Conservation (phyloP, 306 rosid genomes). For the Gleditsia sinensis region DNA sequence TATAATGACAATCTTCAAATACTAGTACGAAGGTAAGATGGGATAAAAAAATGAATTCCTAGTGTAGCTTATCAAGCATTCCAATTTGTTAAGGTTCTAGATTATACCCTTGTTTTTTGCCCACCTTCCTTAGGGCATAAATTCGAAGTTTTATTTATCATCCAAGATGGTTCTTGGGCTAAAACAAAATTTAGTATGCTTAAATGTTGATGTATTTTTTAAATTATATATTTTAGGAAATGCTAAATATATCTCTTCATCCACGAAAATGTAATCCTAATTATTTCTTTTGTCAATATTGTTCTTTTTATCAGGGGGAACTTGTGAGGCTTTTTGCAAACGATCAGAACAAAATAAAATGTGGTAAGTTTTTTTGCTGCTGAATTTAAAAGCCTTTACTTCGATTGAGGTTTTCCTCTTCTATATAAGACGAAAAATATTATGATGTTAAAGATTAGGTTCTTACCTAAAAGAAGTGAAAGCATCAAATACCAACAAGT, state of each 20-base stretch:
- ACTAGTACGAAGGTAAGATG: neutral
- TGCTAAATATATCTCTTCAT: neutral
- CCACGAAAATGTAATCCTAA: constrained; percentile 2
- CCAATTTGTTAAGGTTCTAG: neutral
- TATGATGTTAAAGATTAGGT: constrained; percentile 3
- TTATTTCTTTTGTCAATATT: constrained; percentile 16
- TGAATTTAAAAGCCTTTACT: constrained; percentile 11
- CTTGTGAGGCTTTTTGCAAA: constrained; percentile 87
- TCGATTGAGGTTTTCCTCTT: neutral
- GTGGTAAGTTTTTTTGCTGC: constrained; percentile 63
- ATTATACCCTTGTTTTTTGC: neutral
- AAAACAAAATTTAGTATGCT: neutral
- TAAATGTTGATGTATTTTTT: neutral
- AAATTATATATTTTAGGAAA: neutral
- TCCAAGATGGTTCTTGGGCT: neutral
- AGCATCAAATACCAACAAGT: neutral
- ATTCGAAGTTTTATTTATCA: neutral
- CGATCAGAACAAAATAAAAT: constrained; percentile 87
- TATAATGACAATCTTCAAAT: neutral
- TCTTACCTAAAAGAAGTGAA: neutral
- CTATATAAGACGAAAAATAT: neutral
- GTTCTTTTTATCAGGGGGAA: constrained; percentile 74
- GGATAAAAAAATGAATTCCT: neutral
- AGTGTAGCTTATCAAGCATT: neutral
- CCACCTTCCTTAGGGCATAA: neutral